Evolutionary conservation across 169 alveolate genomes (phyloP), one percentile per base, ranked within the genome.

Genomic region (Plasmodium adleri): DNA sequence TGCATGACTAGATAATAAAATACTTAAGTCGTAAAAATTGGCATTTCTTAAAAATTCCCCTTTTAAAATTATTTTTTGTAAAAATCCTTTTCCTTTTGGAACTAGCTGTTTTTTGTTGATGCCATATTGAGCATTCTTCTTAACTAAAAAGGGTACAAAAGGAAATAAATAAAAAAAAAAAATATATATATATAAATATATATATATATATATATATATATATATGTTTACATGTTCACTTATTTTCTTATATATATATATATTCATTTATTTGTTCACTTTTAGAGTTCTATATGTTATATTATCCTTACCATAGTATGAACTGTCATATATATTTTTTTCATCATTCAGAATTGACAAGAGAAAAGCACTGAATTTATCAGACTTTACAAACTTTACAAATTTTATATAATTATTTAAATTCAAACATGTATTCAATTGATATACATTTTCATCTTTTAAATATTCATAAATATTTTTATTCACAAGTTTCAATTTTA

Each of bases 21-120:
- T 9, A 68, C 88, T 75, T 7, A 75, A 62, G 28, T 75, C 88
- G 43, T 75, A 63, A 32, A 20, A 24, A 22, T 75, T 75, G 15
- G 68, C 63, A 26, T 75, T 75, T 54, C 88, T 75, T 43, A 75
- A 54, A 67, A 75, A 75, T 32, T 75, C 76, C 0, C 88, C 88
- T 54, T 75, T 75, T 9, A 75, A 54, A 26, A 56, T 63, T 63
- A 75, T 63, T 12, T 49, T 75, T 75, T 75, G 62, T 39, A 75
- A 32, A 67, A 75, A 75, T 2, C 73, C 9, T 54, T 75, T 75
- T 50, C 64, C 76, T 32, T 56, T n/a, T 56, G 20, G 22, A 15
- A 75, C 24, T 13, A 75, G 50, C 70, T 75, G 88, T 56, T 75
- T 75, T 56, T 50, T 45, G 58, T 50, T 20, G 9, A 75, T 63